Base-by-base conservation (phyloP, 495 filamentous ascomycete genomes). In the Xylaria cubensis region DNA sequence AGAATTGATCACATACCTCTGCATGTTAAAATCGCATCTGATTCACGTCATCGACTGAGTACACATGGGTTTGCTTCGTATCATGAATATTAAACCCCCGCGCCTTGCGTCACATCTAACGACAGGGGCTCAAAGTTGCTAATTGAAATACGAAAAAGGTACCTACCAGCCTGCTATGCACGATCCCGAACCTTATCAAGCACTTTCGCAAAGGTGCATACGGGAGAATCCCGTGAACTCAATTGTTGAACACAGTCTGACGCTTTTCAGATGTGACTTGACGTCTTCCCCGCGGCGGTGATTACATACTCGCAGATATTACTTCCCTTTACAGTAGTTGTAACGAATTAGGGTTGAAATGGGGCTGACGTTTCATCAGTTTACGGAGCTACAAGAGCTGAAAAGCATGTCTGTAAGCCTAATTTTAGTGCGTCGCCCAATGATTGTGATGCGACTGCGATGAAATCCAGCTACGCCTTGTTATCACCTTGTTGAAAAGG, bases 51-150 rank as follows among this genome's bases (percentile, higher is more conserved):
- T 63, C 39, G 39, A 63, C 39, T 42, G 59, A 42, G 19, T 19
- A 39, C n/a, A 17, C 39, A 29, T 4, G 7, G 58, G 34, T 39
- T 61, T 7, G 32, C 34, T 64, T 64, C 13, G 36, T 9, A 64
- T 13, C 12, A 42, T n/a, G 29, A 42, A 42, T 42, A 64, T 61
- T 26, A 56, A 39, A 34, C 39, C 61, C 39, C 36, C n/a, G 39
- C 61, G 61, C 21, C 61, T 44, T 44, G 61, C 39, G 39, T 64
- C 61, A 64, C 61, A n/a, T 64, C 17, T 21, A 44, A 64, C 61
- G 39, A 44, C 61, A 44, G 39, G 61, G 36, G 36, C 21, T 29
- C 39, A 13, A 13, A 12, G 61, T 29, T 41, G 21, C 39, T 64
- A 4, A 13, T 44, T 29, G 21, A 64, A 21, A 64, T 39, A 42